Percentiles rank a stretch among this genome's conserved stretches.
Evolutionary conservation across 345 rosid species (phyloP).

Genomic region (Aethionema arabicum): DNA sequence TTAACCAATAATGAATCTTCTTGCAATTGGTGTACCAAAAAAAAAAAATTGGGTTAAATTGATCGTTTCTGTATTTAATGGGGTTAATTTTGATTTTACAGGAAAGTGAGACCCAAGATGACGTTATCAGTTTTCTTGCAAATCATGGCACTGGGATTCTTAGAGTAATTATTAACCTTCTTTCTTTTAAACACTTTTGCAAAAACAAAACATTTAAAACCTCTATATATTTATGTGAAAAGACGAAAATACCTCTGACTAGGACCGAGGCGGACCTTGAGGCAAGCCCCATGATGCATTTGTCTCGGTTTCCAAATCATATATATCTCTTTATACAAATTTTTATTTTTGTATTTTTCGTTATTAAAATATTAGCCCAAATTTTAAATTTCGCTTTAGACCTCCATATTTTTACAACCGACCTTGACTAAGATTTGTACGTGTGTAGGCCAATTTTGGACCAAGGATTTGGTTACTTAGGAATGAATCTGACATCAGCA

Average conservation of each 20-base stretch:
- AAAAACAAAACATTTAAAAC: neutral
- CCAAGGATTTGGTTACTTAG: slow-evolving; percentile 65
- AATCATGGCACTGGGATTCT: slow-evolving; percentile 57
- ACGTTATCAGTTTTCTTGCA: slow-evolving; percentile 56
- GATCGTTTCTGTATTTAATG: neutral
- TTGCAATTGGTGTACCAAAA: neutral
- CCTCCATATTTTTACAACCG: neutral
- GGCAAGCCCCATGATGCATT: too few species aligned
- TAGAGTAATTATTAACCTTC: slow-evolving; percentile 50
- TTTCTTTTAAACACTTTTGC: neutral
- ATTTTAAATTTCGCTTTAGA: too few species aligned
- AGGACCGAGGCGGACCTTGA: too few species aligned
- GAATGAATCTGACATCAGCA: slow-evolving; percentile 71
- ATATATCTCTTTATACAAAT: too few species aligned
- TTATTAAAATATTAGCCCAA: too few species aligned
- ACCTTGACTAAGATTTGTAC: neutral
- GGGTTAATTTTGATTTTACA: slow-evolving; percentile 28
- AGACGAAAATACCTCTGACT: neutral
- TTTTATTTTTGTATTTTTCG: too few species aligned
- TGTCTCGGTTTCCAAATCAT: too few species aligned
- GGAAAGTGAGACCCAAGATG: slow-evolving; percentile 83
- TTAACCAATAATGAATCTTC: neutral
- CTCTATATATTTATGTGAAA: neutral
- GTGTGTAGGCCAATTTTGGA: slow-evolving; percentile 71
- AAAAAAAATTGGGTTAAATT: neutral